Evolutionary conservation across 345 rosid species (phyloP), one percentile per base, ranked within the genome.

Genomic region (Brassica incana): DNA sequence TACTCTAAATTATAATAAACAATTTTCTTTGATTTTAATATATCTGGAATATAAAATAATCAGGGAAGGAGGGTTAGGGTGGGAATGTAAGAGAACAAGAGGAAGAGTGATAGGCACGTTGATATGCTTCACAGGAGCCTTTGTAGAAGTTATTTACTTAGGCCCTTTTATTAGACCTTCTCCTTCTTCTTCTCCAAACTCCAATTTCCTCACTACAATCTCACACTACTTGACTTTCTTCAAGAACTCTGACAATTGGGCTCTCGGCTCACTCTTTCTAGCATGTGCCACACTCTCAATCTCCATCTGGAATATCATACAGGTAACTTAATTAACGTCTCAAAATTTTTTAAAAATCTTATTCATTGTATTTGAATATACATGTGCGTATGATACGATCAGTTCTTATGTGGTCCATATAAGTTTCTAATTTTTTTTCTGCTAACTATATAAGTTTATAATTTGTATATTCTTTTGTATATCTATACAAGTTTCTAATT

Each of bases 281-380:
- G 94, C 94, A 1, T 88, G 87, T 61, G 89, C 97, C 58, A 78
- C 88, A 6, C 25, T 91, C 52, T 91, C 91, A 30, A 78, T 87
- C 78, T 87, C 89, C 15, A 6, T 88, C 6, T 90, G 93, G 91
- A 91, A 90, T 80, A 71, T 85, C 58, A 82, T 93, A 27, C 97
- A 91, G 92, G 97, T 89, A 27, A 60, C 10, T 5, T 15, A 62
- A 77, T 2, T 33, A 10, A 18, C 1, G 58, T 48, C 58, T 50
- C 58, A 5, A 50, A 2, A 29, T 8, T 2, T 14, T 35, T 7
- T 0, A 64, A 45, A 5, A 8, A 23, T 30, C 8, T 52, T 75
- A 9, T 66, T 61, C 14, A 4, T 35, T 15, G 11, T 66, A 18
- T 32, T 52, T 65, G 43, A 71, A 36, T 14, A 36, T 14, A 12